Base-by-base conservation (phyloP, 2,329 filamentous ascomycete genomes). In the Fusarium armeniacum region DNA sequence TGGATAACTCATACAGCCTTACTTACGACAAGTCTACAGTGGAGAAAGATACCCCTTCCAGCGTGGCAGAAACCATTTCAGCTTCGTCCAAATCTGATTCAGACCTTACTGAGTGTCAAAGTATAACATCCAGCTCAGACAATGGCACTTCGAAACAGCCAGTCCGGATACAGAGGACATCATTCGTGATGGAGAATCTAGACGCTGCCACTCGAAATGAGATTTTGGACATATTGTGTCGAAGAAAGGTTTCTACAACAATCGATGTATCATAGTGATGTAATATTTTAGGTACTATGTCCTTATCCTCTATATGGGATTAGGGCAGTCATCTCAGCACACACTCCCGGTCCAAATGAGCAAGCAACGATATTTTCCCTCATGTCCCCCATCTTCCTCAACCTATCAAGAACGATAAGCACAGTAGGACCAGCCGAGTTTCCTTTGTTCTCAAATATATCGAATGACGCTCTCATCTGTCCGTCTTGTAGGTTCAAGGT, bases 151-250 rank as follows among this genome's bases (percentile, higher is more conserved):
- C 53, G 26, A 40, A 49, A 56, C 24, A 32, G 26, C 43, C 53
- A 49, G 43, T 12, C 43, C 33, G 33, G 43, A 26, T 40, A 41
- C 43, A 40, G 49, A 56, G n/a, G 53, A 56, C 53, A 12, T 49
- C 53, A 49, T 56, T 56, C 53, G 53, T 56, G 11, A 56, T 56
- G 53, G 43, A 56, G 53, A 56, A 56, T 56, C 33, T 56, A 40
- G 53, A 56, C 43, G 26, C 43, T 49, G 53, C 26, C 33, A 49
- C 53, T 56, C 53, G 43, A 49, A 56, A 49, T 56, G 33, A 56
- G 43, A 49, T 56, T 49, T 26, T 56, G 43, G 53, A 56, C 26
- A 49, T 56, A 56, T 40, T 56, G 33, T 56, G 53, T 49, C 43
- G 43, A 56, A 56, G 26, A 56, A 56, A 56, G 43, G 26, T 56